Base-by-base conservation (phyloP, 805 yeast species). In the Ogataea paradorogensis region DNA sequence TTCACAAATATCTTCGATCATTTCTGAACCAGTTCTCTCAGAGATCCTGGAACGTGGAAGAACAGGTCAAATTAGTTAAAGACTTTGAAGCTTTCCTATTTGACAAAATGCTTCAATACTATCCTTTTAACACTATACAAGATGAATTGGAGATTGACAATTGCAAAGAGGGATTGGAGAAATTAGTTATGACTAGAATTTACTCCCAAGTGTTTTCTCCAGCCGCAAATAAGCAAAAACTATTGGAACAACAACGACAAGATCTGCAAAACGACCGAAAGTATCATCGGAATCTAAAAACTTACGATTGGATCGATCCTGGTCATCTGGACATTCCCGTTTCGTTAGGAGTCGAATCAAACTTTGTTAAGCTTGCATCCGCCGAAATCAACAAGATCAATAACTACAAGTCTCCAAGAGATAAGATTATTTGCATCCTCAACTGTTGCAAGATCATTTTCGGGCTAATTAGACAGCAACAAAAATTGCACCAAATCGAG, bases 361-460 rank as follows among this genome's bases (percentile, higher is more conserved):
- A 73, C 16, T 90, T 79, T 61, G 73, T 79, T 51, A 70, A 59
- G 51, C 70, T 84, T 42, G 93, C 97, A 0, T 73, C 81, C 1
- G 69, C 67, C 9, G 98, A 93, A 61, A 69, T 93, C 34, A 68
- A 71, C 47, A 88, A 88, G 52, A 80, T 93, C 54, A 84, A 84
- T 60, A 72, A 77, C 38, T 95, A 84, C 59, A 76, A 95, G 51
- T 91, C 98, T 0, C 99, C 99, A 11, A 70, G 99, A 38, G 99
- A 95, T 58, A 93, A 93, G 56, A 79, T 88, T 47, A 87, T 93
- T 27, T 93, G 98, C 59, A 71, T 93, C 3, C 70, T 93, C 46
- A 95, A 93, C 63, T 80, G 93, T 38, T 91, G 97, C 57, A 91
- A 91, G 61, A 90, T 93, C 15, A 82, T 95, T 5, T 90, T 89